These are phyloP conservation scores for Leccinum pachyderme DNA, from an alignment of 1,284 basidiomycete genomes.

Conservation along the genomic window DNA sequence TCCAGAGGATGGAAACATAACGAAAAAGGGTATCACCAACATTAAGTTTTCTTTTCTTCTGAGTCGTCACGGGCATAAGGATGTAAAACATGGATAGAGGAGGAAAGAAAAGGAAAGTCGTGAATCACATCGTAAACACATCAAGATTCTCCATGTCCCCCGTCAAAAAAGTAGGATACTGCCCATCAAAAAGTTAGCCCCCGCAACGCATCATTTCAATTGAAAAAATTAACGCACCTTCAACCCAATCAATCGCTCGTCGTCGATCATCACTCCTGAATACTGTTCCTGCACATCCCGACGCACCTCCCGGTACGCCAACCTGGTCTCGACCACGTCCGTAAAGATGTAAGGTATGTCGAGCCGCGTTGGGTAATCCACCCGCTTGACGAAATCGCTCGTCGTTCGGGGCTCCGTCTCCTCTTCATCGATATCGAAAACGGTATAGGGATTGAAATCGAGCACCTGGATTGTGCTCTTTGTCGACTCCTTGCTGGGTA, in stretches of 20 bases:
- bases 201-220: neutral
- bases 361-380: conserved; percentile 17
- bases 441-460: conserved; percentile 38
- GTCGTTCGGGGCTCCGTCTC: no score
- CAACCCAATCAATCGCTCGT: conserved; percentile 36
- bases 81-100: neutral
- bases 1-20: neutral
- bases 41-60: neutral
- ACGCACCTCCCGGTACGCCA: conserved; percentile 21
- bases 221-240: conserved; percentile 25
- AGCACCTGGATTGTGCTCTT: conserved; percentile 31
- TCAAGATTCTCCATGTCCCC: conserved; percentile 34
- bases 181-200: neutral
- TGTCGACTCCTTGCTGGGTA: conserved; percentile 13
- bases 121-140: conserved; percentile 30
- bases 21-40: neutral
- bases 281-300: conserved; percentile 19
- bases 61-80: neutral
- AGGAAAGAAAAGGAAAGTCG: neutral
- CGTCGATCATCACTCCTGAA: conserved; percentile 39
- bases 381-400: neutral
- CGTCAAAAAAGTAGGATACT: conserved; percentile 24
- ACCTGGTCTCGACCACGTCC: conserved; percentile 20
- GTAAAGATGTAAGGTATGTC: conserved; percentile 19
- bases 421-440: neutral